Evolutionary conservation across 768 basidiomycete genomes (phyloP).

Genomic region (Kwoniella dejecticola): DNA sequence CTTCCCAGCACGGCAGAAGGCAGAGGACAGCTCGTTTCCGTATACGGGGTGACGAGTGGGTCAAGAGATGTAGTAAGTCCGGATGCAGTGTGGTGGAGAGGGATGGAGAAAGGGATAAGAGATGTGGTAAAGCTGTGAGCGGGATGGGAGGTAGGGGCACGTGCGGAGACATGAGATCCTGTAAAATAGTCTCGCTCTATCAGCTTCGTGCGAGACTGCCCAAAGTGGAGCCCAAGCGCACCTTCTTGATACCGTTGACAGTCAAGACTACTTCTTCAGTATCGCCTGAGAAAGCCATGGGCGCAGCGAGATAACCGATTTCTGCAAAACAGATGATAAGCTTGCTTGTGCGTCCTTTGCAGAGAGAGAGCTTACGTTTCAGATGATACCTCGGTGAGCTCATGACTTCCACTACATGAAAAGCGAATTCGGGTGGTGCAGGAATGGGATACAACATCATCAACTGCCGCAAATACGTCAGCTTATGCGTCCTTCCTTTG

Average conservation of each 20-base stretch:
- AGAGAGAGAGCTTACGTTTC: constrained; percentile 60
- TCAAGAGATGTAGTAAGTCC: constrained; percentile 68
- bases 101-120: constrained; percentile 39
- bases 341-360: background rate
- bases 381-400: constrained; percentile 86
- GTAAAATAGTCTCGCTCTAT: background rate
- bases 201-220: too few species aligned
- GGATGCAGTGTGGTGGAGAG: constrained; percentile 76
- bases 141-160: constrained; percentile 45
- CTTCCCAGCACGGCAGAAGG: constrained; percentile 74
- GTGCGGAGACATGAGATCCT: constrained; percentile 49
- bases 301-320: constrained; percentile 93
- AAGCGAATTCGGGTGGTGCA: constrained; percentile 91
- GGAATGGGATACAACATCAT: constrained; percentile 88
- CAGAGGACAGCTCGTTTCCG: constrained; percentile 87
- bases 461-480: constrained; percentile 63
- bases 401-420: constrained; percentile 98
- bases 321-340: too few species aligned
- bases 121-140: constrained; percentile 52
- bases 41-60: constrained; percentile 58
- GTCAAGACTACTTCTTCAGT: constrained; percentile 98
- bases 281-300: constrained; percentile 84
- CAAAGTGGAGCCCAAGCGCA: constrained; percentile 2
- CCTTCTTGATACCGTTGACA: constrained; percentile 66
- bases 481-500: background rate